Evolutionary conservation across 257 asterid genomes (phyloP).

Genomic region (Cynanchum wilfordii): DNA sequence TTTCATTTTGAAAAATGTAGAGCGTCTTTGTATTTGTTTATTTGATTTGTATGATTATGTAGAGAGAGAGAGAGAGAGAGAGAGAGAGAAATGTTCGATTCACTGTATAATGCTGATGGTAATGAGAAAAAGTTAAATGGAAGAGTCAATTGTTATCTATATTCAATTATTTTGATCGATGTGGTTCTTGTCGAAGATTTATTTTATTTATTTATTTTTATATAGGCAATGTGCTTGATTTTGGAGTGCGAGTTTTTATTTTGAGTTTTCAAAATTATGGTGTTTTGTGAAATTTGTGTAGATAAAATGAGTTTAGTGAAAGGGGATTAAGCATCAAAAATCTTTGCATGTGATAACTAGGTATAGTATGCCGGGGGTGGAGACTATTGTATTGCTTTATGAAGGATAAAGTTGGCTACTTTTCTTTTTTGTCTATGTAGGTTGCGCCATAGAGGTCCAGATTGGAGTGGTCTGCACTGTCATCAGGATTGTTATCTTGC

Average conservation of each 20-base stretch:
- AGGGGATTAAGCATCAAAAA: neutral
- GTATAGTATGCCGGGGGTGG: neutral
- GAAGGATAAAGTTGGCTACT: conserved; percentile 8
- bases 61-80: too few relatives aligned
- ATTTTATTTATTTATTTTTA: too few relatives aligned
- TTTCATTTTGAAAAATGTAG: neutral
- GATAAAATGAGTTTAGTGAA: neutral
- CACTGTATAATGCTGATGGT: neutral
- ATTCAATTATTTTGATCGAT: neutral
- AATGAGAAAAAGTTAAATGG: neutral
- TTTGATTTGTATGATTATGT: neutral
- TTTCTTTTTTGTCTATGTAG: conserved; percentile 33
- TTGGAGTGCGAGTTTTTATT: neutral
- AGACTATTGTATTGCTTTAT: neutral
- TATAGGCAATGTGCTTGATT: neutral
- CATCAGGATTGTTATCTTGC: conserved; percentile 82
- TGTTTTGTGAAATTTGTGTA: neutral
- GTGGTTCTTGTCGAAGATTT: neutral
- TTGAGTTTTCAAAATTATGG: neutral
- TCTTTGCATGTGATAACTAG: neutral
- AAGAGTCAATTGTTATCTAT: neutral
- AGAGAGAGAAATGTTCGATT: neutral
- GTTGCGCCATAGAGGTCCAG: conserved; percentile 98
- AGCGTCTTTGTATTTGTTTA: neutral
- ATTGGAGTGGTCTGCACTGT: conserved; percentile 94